These are phyloP conservation scores for Saprolegnia parasitica DNA, from an alignment of 352 stramenopile species.

Conservation along the genomic window DNA sequence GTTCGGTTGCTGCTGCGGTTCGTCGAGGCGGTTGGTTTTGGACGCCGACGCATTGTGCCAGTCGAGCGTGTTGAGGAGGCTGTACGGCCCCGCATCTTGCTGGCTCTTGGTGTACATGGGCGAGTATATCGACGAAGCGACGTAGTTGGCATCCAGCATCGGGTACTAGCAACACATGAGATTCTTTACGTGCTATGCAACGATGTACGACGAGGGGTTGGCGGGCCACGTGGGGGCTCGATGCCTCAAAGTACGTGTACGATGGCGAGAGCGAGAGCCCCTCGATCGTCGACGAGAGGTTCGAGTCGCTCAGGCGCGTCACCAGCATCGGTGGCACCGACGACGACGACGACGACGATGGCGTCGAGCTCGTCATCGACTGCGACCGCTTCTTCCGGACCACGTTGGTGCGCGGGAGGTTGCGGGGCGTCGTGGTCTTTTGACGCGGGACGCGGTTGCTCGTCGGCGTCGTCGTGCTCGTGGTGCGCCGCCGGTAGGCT, in stretches of 20 bases:
- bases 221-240: neutral
- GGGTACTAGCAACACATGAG: neutral
- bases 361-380: slow-evolving; percentile 12
- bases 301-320: slow-evolving; percentile 11
- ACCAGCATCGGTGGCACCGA: neutral
- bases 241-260: neutral
- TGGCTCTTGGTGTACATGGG: slow-evolving; percentile 1
- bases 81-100: neutral
- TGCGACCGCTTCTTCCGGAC: slow-evolving; percentile 24
- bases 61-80: slow-evolving; percentile 13
- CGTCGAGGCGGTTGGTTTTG: neutral
- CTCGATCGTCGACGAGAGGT: slow-evolving; percentile 12
- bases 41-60: slow-evolving; percentile 7
- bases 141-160: neutral
- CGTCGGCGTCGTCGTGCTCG: slow-evolving; percentile 10
- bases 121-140: neutral
- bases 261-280: slow-evolving; percentile 5
- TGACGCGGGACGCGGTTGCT: neutral
- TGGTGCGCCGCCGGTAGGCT: slow-evolving; percentile 1
- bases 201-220: neutral
- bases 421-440: slow-evolving; percentile 20
- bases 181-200: too few relatives aligned
- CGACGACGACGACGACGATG: neutral
- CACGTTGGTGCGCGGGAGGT: neutral
- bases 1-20: neutral